phyloP scores from a whole-genome alignment of 2,329 filamentous ascomycete species.

The Xylaria polymorpha region DNA sequence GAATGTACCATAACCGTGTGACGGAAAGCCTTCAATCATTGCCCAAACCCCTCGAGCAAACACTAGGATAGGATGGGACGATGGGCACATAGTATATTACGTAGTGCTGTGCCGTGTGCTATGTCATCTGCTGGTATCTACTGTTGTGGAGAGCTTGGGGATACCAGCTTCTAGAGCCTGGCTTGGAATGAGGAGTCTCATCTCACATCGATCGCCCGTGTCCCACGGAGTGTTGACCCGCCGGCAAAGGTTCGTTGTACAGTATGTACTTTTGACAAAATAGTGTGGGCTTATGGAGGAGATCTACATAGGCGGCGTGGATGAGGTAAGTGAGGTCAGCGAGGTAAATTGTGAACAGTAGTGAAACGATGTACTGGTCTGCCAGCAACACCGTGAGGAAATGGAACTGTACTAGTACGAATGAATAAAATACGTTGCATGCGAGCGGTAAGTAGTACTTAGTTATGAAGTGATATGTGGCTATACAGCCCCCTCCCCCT shows the following conservation, averaged over 20 bases:
- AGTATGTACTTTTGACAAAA: slow-evolving; percentile 35
- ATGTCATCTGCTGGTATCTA: neutral
- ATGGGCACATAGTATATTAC: slow-evolving; percentile 7
- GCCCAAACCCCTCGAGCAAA: slow-evolving; percentile 2
- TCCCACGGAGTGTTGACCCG: neutral
- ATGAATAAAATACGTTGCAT: neutral
- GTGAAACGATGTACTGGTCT: neutral
- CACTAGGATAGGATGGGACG: neutral
- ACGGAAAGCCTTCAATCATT: no score
- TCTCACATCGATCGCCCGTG: slow-evolving; percentile 11
- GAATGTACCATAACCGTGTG: no score
- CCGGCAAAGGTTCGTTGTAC: slow-evolving; percentile 22
- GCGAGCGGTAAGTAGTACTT: slow-evolving; percentile 7
- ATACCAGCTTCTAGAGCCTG: neutral
- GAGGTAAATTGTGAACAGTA: slow-evolving; percentile 19
- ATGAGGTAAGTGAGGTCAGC: slow-evolving; percentile 11
- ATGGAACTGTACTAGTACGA: slow-evolving; percentile 26
- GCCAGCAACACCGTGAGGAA: neutral
- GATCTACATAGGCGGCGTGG: slow-evolving; percentile 28
- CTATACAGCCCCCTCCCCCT: slow-evolving; percentile 29
- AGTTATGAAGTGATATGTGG: slow-evolving; percentile 16
- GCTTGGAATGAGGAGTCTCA: slow-evolving; percentile 9
- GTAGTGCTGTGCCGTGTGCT: neutral
- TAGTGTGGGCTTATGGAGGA: slow-evolving; percentile 14
- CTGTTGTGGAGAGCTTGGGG: neutral